Base-by-base conservation (phyloP, 2,329 filamentous ascomycete species). In the Alternaria viburni region DNA sequence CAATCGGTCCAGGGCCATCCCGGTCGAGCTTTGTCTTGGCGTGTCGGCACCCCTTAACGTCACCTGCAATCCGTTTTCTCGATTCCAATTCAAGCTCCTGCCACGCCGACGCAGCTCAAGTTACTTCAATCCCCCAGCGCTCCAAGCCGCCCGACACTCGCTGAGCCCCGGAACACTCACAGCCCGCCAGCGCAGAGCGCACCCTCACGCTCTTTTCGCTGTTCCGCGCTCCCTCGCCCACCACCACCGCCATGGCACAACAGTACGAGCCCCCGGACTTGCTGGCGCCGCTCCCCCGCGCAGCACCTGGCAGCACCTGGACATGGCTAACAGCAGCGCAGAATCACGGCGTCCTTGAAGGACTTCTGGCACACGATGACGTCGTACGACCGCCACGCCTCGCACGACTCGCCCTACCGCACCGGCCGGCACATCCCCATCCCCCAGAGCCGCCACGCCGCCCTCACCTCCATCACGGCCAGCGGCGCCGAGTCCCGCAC, bases 301-400 rank as follows among this genome's bases (percentile, higher is more conserved):
- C 44, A 11, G 21, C 49, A 15, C 47, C 10, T 50, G 47, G 54
- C n/a, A n/a, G n/a, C n/a, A n/a, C n/a, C n/a, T n/a, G n/a, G n/a
- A n/a, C n/a, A 23, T 23, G 61, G 56, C 76, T 80, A 69, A 79
- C 72, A 54, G 32, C 57, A 28, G 49, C 15, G 57, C 74, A 80
- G 77, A 61, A 73, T 80, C 52, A 71, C 76, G 32, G 65, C 71
- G 59, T 89, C 91, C 81, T 91, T 96, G 82, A 91, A 91, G 82
- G 92, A 91, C 66, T 95, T 99, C 84, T 99, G 96, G 96, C 96
- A 98, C 72, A 96, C 80, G 63, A 81, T 91, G 87, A 91, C 88
- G 79, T 90, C 88, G 68, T 87, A 90, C 75, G 86, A 89, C 84
- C 97, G 96, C 66, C 89, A 99, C 84, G 97, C 96, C 68, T 91